Evolutionary conservation across 2,329 filamentous ascomycete species (phyloP), one percentile per base, ranked within the genome.

Genomic region (Colletotrichum chrysophilum): DNA sequence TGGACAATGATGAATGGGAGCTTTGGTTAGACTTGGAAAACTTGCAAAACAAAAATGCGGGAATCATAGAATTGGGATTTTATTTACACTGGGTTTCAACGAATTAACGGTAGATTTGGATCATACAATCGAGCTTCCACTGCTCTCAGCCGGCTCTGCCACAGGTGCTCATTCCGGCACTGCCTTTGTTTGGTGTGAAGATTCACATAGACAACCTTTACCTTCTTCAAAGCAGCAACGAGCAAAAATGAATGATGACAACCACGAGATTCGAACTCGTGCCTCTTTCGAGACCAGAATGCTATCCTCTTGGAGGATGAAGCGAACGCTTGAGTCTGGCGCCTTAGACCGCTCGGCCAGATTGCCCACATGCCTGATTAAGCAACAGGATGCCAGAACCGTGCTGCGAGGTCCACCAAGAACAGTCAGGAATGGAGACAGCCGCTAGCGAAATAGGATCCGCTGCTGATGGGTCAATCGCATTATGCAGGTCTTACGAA

Each of bases 271-370:
- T 70, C 67, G 67, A 70, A 70, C 67, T 70, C 67, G 61, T 58
- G 67, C 67, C 56, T 70, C 67, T 70, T 70, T 48, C 67, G 67
- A 62, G 56, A 70, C 67, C 67, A 70, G 67, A 70, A 70, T 68
- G 43, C 67, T 28, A 36, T 58, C 67, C 36, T 14, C 8, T 52
- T 12, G 12, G 56, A 36, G 67, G 36, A 70, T 34, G 14, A 62
- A 7, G 13, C 36, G 26, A 48, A 55, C 13, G 67, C 67, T 70
- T 70, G 67, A 70, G 67, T 70, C 67, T 70, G 67, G 67, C 67
- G 67, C 67, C 67, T 70, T 70, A 70, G 67, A 70, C 67, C 56
- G 67, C 67, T 70, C 67, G 56, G 67, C 67, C 67, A 70, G 61
- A 58, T 70, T 70, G 67, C 67, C 67, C 67, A 70, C 67, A 70